Conservation (phyloP, 805 yeast species). For the Pichia pseudocactophila region DNA sequence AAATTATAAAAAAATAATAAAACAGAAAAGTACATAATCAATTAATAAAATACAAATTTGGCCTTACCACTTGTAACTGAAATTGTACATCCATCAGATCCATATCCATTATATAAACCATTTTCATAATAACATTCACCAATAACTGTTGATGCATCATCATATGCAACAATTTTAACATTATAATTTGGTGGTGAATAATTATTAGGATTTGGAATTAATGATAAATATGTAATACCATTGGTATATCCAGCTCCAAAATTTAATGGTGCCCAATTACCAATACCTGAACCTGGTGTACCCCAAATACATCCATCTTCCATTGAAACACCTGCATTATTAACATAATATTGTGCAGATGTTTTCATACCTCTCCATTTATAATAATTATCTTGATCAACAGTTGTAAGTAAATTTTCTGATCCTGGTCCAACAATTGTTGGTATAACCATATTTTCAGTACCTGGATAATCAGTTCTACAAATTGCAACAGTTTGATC, state of each 20-base stretch:
- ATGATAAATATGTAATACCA: constrained; percentile 72
- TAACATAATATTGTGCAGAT: constrained; percentile 94
- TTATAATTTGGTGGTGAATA: constrained; percentile 45
- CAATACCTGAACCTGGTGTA: constrained; percentile 62
- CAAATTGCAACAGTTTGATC: constrained; percentile 73
- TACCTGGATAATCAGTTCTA: constrained; percentile 99
- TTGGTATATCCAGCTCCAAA: constrained; percentile 82
- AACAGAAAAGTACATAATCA: background rate
- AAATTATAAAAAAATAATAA: background rate
- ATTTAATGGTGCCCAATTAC: constrained; percentile 98
- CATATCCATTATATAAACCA: constrained; percentile 43
- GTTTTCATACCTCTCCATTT: constrained; percentile 74
- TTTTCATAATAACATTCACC: constrained; percentile 36
- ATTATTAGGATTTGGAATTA: constrained; percentile 95
- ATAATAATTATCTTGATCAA: constrained; percentile 70
- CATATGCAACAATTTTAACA: constrained; percentile 35
- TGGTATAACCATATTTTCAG: constrained; percentile 97
- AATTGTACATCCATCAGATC: constrained; percentile 75
- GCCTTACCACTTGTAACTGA: constrained; percentile 31
- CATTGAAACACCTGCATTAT: constrained; percentile 86
- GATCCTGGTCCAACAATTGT: constrained; percentile 69
- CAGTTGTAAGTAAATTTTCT: constrained; percentile 63
- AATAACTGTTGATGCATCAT: constrained; percentile 28
- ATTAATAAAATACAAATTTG: constrained; percentile 25
- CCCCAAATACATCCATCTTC: constrained; percentile 97